Evolutionary conservation across 164 flowering plant genomes (phyloP).

Genomic region (Tetrastigma voinierianum): DNA sequence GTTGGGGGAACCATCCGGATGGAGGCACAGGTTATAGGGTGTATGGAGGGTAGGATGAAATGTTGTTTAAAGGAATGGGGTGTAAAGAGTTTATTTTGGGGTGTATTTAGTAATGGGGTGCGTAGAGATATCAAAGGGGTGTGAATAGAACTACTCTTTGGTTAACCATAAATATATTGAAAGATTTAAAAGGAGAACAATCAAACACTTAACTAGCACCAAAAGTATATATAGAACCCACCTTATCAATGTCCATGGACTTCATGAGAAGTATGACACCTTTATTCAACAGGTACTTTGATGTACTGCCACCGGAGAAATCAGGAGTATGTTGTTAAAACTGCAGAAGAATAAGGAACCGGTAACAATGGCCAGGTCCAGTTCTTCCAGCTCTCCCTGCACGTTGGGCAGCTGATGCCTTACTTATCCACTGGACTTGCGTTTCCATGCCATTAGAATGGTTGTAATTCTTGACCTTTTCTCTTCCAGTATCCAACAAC

Average conservation of each 20-base stretch:
- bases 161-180: not conserved
- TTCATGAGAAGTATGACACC: slow-evolving; percentile 90
- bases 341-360: slow-evolving; percentile 92
- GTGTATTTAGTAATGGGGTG: too few species aligned
- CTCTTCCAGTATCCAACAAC: slow-evolving; percentile 96
- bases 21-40: too few species aligned
- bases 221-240: slow-evolving; percentile 15
- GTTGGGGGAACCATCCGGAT: too few species aligned
- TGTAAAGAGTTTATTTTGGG: too few species aligned
- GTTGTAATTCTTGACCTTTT: slow-evolving; percentile 84
- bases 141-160: too few species aligned
- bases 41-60: too few species aligned
- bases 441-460: slow-evolving; percentile 81
- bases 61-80: too few species aligned
- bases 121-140: too few species aligned
- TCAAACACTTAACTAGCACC: not conserved
- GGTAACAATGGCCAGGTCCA: slow-evolving; percentile 95
- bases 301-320: slow-evolving; percentile 76
- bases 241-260: slow-evolving; percentile 89
- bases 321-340: slow-evolving; percentile 61
- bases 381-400: slow-evolving; percentile 99
- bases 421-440: slow-evolving; percentile 94
- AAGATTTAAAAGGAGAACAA: not conserved
- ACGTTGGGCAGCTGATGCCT: slow-evolving; percentile 97
- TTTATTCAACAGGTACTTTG: slow-evolving; percentile 89